Conservation (phyloP, 2,329 filamentous ascomycete genomes). For the Hirsutella thompsonii region DNA sequence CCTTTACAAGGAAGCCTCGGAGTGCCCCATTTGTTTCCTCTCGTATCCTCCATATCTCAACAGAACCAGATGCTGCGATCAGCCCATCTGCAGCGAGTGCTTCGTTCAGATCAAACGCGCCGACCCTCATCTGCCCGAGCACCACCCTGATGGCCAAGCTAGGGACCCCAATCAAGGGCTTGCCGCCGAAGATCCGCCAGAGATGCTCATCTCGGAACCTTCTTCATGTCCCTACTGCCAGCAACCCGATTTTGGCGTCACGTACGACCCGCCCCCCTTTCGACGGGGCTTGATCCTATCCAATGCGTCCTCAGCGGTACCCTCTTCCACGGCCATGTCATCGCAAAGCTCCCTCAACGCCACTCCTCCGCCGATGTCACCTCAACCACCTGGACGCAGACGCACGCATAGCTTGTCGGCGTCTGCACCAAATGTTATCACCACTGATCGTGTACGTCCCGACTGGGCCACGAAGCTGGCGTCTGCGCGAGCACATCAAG, state of each 20-base stretch:
- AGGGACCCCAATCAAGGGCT: constrained; percentile 21
- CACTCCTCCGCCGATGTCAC: constrained; percentile 27
- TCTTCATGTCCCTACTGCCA: constrained; percentile 92
- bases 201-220: constrained; percentile 76
- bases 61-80: constrained; percentile 87
- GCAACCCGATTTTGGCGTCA: constrained; percentile 91
- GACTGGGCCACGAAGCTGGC: constrained; percentile 90
- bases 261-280: constrained; percentile 81
- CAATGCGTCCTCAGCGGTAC: constrained; percentile 24
- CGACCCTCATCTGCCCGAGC: constrained; percentile 81
- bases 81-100: constrained; percentile 94
- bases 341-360: constrained; percentile 72
- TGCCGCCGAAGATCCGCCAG: constrained; percentile 36
- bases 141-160: constrained; percentile 38
- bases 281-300: constrained; percentile 68
- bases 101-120: constrained; percentile 97
- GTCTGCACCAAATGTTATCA: constrained; percentile 73
- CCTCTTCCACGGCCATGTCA: constrained; percentile 59
- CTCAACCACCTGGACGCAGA: constrained; percentile 25
- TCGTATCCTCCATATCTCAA: constrained; percentile 94
- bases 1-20: constrained; percentile 78
- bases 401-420: constrained; percentile 58
- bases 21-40: constrained; percentile 94
- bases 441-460: constrained; percentile 81
- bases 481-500: constrained; percentile 70